Evolutionary conservation across 2,329 filamentous ascomycete genomes (phyloP).

Genomic region (Aureobasidium musti): DNA sequence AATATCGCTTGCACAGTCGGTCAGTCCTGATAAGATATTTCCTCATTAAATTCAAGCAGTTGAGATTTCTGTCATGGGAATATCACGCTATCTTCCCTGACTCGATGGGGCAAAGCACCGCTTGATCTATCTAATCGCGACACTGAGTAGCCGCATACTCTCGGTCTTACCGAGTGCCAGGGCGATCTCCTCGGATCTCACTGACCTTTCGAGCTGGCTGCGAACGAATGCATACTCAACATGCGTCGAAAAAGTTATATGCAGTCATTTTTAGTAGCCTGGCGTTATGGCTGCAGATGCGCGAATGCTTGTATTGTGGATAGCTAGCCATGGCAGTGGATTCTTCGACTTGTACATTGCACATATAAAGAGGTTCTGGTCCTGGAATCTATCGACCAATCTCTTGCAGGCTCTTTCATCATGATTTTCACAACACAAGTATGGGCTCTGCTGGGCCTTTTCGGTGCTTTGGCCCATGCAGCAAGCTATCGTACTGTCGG

Average conservation of each 20-base stretch:
- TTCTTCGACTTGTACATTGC: background rate
- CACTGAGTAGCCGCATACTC: background rate
- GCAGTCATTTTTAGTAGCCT: background rate
- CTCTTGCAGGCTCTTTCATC: background rate
- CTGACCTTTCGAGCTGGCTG: background rate
- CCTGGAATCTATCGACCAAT: background rate
- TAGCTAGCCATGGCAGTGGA: background rate
- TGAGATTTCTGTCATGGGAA: background rate
- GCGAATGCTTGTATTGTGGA: background rate
- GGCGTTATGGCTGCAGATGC: background rate
- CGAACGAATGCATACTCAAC: background rate
- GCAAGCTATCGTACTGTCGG: constrained; percentile 32
- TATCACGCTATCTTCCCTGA: background rate
- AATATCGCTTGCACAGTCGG: background rate
- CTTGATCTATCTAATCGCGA: background rate
- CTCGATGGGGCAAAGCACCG: background rate
- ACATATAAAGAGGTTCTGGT: background rate
- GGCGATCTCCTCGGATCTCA: background rate
- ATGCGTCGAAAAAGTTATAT: background rate
- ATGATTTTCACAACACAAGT: background rate
- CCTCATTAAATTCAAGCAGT: too few species aligned
- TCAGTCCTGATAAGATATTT: background rate
- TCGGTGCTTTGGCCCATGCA: background rate
- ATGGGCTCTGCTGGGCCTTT: background rate
- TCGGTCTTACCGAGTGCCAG: background rate